Evolutionary conservation across 495 filamentous ascomycete genomes (phyloP).

Genomic region (Immersiella caudata): DNA sequence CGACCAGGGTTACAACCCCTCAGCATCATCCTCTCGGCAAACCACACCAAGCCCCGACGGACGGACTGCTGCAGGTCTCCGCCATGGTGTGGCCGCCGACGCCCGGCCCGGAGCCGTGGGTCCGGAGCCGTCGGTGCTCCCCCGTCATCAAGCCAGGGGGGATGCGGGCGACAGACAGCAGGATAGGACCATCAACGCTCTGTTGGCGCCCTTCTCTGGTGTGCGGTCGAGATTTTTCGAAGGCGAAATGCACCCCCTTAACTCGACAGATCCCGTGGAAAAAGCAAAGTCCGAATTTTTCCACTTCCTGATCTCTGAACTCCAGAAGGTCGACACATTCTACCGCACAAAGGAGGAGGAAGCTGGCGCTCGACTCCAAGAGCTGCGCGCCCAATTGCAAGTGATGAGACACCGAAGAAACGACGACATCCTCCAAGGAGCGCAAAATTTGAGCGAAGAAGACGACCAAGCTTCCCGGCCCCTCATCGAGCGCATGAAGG

Average conservation of each 20-base stretch:
- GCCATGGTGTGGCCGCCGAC: neutral
- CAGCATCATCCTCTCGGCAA: neutral
- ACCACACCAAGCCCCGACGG: neutral
- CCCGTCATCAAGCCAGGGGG: neutral
- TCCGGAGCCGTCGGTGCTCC: neutral
- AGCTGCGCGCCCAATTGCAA: slow-evolving; percentile 9
- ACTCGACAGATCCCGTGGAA: slow-evolving; percentile 13
- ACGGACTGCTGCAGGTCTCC: neutral
- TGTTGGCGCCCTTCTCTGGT: neutral
- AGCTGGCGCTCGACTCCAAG: neutral
- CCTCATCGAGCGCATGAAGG: neutral
- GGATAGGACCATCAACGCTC: neutral
- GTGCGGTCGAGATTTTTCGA: slow-evolving; percentile 13
- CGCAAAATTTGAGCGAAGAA: neutral
- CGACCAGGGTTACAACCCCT: neutral
- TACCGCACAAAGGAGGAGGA: slow-evolving; percentile 11
- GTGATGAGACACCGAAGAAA: slow-evolving; percentile 6
- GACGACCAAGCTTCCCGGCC: neutral
- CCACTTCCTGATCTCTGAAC: slow-evolving; percentile 10
- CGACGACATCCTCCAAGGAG: slow-evolving; percentile 4
- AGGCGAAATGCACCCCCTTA: neutral
- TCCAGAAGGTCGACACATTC: slow-evolving; percentile 15
- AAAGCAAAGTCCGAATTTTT: slow-evolving; percentile 11
- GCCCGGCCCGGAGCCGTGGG: neutral
- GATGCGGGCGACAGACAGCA: neutral